Evolutionary conservation across 2,329 filamentous ascomycete genomes (phyloP).

Genomic region (Cucurbitaria berberidis): DNA sequence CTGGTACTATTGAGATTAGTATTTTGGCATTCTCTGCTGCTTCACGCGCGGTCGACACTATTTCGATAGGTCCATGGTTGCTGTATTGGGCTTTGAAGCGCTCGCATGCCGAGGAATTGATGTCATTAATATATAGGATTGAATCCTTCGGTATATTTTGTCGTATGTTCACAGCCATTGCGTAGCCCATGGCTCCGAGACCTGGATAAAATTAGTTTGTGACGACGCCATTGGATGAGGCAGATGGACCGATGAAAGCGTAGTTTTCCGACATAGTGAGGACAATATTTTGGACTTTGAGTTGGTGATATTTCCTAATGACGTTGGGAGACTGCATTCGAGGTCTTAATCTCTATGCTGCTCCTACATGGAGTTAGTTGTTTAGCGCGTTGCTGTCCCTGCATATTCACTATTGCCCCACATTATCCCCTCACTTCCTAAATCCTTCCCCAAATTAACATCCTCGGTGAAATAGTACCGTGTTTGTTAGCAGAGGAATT

Average conservation of each 20-base stretch:
- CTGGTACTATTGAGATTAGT: slow-evolving; percentile 40
- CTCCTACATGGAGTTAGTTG: background rate
- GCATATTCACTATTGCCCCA: slow-evolving; percentile 28
- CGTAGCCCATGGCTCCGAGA: slow-evolving; percentile 45
- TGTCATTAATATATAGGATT: slow-evolving; percentile 39
- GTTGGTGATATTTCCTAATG: background rate
- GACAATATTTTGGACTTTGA: background rate
- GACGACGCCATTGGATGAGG: background rate
- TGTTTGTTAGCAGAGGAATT: background rate
- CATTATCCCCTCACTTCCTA: slow-evolving; percentile 37
- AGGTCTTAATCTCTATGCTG: background rate
- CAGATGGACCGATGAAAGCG: slow-evolving; percentile 35
- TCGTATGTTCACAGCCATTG: slow-evolving; percentile 42
- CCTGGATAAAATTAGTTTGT: slow-evolving; percentile 16
- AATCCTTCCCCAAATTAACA: slow-evolving; percentile 22
- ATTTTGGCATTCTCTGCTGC: slow-evolving; percentile 36
- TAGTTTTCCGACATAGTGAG: slow-evolving; percentile 34
- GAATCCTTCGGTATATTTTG: slow-evolving; percentile 27
- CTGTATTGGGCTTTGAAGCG: slow-evolving; percentile 30
- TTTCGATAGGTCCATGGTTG: slow-evolving; percentile 28
- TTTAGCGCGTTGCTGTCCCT: slow-evolving; percentile 1
- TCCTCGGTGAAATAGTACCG: background rate
- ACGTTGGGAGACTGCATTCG: background rate
- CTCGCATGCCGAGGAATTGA: slow-evolving; percentile 29
- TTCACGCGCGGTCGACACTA: slow-evolving; percentile 34